A percentile compares a stretch with the other conserved stretches of the same genome.
Conservation (phyloP, 2,329 filamentous ascomycete species). For the Cladosporium oxysporum region DNA sequence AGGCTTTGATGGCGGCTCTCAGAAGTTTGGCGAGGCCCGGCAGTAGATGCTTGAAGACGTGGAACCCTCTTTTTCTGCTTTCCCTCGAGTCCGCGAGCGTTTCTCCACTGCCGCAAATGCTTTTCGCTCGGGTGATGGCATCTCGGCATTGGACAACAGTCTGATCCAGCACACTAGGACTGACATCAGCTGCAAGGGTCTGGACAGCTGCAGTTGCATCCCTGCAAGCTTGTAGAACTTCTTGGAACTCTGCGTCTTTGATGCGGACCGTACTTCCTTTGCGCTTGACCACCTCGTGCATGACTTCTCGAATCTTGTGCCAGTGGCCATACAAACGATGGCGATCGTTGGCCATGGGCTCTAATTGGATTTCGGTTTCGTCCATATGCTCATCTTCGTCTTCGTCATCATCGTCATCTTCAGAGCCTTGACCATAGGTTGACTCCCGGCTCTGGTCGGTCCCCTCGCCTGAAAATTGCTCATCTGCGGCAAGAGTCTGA, state of each 20-base stretch:
- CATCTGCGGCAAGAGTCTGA: neutral
- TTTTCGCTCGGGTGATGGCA: conserved; percentile 16
- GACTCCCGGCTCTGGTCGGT: neutral
- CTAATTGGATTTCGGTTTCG: neutral
- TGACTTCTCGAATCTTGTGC: conserved; percentile 2
- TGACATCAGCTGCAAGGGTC: conserved; percentile 3
- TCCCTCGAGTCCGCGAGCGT: conserved; percentile 16
- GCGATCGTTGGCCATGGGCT: neutral
- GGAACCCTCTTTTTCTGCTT: conserved; percentile 9
- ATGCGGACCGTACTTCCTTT: conserved; percentile 1
- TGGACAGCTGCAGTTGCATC: neutral
- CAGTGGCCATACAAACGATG: conserved; percentile 19
- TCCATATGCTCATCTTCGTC: conserved; percentile 8
- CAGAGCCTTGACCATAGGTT: neutral
- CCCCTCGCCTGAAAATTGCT: neutral
- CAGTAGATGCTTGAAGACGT: conserved; percentile 34
- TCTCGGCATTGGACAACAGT: conserved; percentile 16
- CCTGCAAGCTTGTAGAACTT: conserved; percentile 7
- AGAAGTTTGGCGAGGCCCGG: conserved; percentile 30
- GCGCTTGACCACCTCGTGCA: neutral
- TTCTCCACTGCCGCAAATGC: conserved; percentile 8
- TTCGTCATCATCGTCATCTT: neutral
- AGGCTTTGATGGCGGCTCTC: conserved; percentile 21
- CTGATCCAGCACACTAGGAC: neutral
- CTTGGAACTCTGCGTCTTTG: neutral